Evolutionary conservation across 2,329 filamentous ascomycete species (phyloP), one percentile per base, ranked within the genome.

Genomic region (Phaeosphaeria sp.): DNA sequence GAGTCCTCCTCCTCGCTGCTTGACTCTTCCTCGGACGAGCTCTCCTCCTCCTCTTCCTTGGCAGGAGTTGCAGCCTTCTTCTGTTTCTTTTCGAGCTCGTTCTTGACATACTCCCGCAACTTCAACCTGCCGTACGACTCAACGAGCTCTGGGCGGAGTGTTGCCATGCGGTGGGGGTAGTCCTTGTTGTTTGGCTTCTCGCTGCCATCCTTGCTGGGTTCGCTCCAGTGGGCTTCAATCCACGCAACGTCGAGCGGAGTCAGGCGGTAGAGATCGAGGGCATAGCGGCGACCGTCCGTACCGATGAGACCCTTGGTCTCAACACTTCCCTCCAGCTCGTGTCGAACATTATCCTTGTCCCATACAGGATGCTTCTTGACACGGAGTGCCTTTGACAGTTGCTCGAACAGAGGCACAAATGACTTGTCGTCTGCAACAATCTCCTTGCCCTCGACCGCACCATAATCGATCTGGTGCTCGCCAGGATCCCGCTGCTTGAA

Each of bases 401-500:
- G 93, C 74, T 92, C 88, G 71, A 99, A 99, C 9, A 92, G 85
- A 25, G 90, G 82, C 0, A 88, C 87, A 70, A 99, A 99, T 20
- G 89, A 88, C 74, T 96, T 89, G 72, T 98, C 92, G 13, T 92
- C 91, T 0, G 95, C 93, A 51, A 99, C 92, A 24, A 96, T 87
- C 66, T 99, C 95, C 80, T 96, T 97, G 65, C 96, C 95, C 76
- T 99, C 95, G 30, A 98, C 95, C 65, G 94, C 95, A 74, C 95
- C 95, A 73, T 99, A 99, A 77, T 99, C 95, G 68, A 99, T 98
- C 78, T 98, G 95, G 79, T 97, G 95, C 86, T 99, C 95, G 51
- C 93, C 95, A 27, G 93, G 92, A 72, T 98, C 95, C 36, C 94
- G 89, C 81, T 98, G 95, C 83, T 97, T 98, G 86, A 99, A 99